Percentiles rank a stretch among this genome's conserved stretches.
Evolutionary conservation across 139 green algal genomes (phyloP).

Genomic region (Pycnococcus provasolii): DNA sequence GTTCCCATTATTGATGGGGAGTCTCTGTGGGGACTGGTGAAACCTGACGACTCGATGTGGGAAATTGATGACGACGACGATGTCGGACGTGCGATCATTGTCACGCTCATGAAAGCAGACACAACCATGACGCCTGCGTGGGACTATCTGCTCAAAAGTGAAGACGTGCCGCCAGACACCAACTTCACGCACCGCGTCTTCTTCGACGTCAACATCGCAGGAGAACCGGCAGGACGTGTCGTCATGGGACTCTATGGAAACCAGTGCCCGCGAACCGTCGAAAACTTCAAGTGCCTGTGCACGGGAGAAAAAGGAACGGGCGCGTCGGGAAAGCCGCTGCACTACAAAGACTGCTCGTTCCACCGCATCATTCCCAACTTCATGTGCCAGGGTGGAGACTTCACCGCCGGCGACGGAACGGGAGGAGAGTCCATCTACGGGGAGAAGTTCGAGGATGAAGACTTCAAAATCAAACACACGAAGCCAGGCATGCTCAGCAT

Average conservation of each 20-base stretch:
- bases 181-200: conserved; percentile 37
- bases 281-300: conserved; percentile 86
- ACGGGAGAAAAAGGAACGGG: conserved; percentile 44
- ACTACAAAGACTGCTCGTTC: conserved; percentile 27
- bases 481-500: conserved; percentile 44
- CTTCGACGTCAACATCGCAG: conserved; percentile 76
- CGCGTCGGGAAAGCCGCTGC: conserved; percentile 15
- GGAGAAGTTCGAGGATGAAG: conserved; percentile 50
- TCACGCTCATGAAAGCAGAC: too few relatives aligned
- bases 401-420: conserved; percentile 39
- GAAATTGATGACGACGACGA: too few relatives aligned
- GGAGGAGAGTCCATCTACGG: conserved; percentile 51
- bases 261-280: conserved; percentile 51
- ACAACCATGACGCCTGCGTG: too few relatives aligned
- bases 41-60: too few relatives aligned
- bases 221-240: conserved; percentile 59
- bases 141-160: too few relatives aligned
- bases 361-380: conserved; percentile 28
- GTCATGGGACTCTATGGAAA: conserved; percentile 72
- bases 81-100: too few relatives aligned
- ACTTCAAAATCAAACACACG: conserved; percentile 77
- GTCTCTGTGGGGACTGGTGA: too few relatives aligned
- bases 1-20: too few relatives aligned
- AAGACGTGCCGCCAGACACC: too few relatives aligned
- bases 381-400: conserved; percentile 39